phyloP scores from a whole-genome alignment of 139 green algal genomes.

The Desmodesmus armatus region DNA sequence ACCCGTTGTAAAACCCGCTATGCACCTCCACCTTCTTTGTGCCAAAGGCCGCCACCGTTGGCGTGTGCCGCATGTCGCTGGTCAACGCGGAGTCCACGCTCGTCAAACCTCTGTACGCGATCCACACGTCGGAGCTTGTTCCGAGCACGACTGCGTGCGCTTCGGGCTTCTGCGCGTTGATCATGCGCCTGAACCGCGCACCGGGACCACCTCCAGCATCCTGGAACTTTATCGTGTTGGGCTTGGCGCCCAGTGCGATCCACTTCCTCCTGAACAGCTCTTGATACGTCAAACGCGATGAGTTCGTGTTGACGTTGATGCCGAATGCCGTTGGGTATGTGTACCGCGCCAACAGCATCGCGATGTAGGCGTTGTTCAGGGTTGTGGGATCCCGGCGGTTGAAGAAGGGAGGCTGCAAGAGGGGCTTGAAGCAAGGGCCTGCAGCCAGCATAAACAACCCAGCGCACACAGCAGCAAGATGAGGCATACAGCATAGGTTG shows the following conservation, averaged over 20 bases:
- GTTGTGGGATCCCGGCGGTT: background rate
- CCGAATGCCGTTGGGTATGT: slow-evolving; percentile 37
- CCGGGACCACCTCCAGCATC: no score
- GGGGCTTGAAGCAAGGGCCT: no score
- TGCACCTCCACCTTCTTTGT: slow-evolving; percentile 10
- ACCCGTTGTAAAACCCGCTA: slow-evolving; percentile 29
- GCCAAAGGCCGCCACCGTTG: slow-evolving; percentile 7
- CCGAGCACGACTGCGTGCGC: slow-evolving; percentile 28
- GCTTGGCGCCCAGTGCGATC: background rate
- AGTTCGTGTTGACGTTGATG: slow-evolving; percentile 20
- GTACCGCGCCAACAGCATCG: slow-evolving; percentile 18
- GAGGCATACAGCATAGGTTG: no score
- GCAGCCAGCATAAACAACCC: no score
- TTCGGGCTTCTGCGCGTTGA: no score
- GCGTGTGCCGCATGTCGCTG: background rate
- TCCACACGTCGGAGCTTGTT: slow-evolving; percentile 14
- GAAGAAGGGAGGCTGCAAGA: slow-evolving; percentile 4
- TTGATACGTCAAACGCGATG: background rate
- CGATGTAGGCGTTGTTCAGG: slow-evolving; percentile 10
- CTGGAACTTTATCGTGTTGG: slow-evolving; percentile 5
- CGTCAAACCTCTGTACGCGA: slow-evolving; percentile 28
- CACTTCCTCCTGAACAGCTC: slow-evolving; percentile 28
- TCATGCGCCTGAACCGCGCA: no score
- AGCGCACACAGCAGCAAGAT: no score
- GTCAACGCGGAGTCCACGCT: background rate